Conservation (phyloP, 306 rosid species). For the Rosa chinensis region DNA sequence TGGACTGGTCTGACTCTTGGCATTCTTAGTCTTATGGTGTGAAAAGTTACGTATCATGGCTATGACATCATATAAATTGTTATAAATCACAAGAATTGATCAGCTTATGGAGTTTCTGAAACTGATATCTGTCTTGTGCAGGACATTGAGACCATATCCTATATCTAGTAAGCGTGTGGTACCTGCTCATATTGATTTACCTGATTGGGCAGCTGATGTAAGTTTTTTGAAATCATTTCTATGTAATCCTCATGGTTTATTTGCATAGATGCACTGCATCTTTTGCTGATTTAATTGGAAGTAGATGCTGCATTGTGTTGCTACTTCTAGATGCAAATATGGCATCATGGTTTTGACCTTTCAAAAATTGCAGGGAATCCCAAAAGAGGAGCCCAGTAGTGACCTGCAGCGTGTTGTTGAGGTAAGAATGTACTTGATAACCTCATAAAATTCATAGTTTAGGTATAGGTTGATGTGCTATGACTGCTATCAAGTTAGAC, state of each 20-base stretch:
- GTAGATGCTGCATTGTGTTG: not conserved
- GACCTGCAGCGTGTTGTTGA: conserved; percentile 74
- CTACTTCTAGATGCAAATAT: not conserved
- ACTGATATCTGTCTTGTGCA: conserved; percentile 35
- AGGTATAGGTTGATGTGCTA: not conserved
- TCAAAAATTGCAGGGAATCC: conserved; percentile 58
- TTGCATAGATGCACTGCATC: not conserved
- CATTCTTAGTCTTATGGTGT: not conserved
- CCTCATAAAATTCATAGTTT: not conserved
- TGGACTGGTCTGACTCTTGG: conserved; percentile 10
- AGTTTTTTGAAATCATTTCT: conserved; percentile 35
- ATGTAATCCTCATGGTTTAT: not conserved
- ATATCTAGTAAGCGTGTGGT: conserved; percentile 59
- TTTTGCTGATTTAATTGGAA: conserved; percentile 6
- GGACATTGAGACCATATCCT: conserved; percentile 80
- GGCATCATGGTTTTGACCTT: not conserved
- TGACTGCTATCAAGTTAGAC: not conserved
- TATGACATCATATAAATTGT: not conserved
- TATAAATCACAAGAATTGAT: not conserved
- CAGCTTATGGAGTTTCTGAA: conserved; percentile 5
- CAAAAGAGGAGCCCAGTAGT: conserved; percentile 81
- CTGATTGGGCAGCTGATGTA: conserved; percentile 95
- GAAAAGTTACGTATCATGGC: not conserved
- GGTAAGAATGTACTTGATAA: conserved; percentile 41
- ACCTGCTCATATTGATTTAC: conserved; percentile 66